Conservation (phyloP, 352 stramenopile genomes). For the Globisporangium heterothallicum region DNA sequence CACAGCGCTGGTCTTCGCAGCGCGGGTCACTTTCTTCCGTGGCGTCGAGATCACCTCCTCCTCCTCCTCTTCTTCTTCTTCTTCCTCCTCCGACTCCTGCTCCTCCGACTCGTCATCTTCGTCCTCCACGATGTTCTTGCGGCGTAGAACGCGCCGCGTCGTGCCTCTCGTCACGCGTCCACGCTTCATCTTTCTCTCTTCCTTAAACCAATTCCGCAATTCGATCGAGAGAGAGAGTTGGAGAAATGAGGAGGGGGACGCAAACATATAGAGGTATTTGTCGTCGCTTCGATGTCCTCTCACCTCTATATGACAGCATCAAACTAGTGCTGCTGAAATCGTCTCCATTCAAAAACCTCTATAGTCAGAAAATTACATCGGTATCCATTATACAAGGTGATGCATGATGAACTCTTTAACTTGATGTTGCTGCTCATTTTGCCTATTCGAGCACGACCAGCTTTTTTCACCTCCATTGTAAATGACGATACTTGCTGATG, state of each 20-base stretch:
- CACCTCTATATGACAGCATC: too few species aligned
- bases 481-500: too few species aligned
- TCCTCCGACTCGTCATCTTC: constrained; percentile 28
- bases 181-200: constrained; percentile 52
- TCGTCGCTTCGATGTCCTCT: too few species aligned
- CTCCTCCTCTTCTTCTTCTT: constrained; percentile 25
- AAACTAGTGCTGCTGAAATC: too few species aligned
- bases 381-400: too few species aligned
- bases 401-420: too few species aligned
- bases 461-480: too few species aligned
- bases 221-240: too few species aligned
- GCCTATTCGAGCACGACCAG: too few species aligned
- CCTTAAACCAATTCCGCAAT: not conserved
- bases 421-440: too few species aligned
- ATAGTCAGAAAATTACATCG: too few species aligned
- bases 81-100: constrained; percentile 13
- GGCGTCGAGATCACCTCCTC: constrained; percentile 20
- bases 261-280: not conserved
- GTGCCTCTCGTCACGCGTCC: constrained; percentile 34
- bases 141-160: constrained; percentile 49
- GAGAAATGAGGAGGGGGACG: not conserved
- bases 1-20: constrained; percentile 23
- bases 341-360: too few species aligned
- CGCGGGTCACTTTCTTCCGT: constrained; percentile 27
- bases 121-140: constrained; percentile 73